These are phyloP conservation scores for Hypoxylon sp. DNA, from an alignment of 2,329 filamentous ascomycete genomes.

Conservation along the genomic window DNA sequence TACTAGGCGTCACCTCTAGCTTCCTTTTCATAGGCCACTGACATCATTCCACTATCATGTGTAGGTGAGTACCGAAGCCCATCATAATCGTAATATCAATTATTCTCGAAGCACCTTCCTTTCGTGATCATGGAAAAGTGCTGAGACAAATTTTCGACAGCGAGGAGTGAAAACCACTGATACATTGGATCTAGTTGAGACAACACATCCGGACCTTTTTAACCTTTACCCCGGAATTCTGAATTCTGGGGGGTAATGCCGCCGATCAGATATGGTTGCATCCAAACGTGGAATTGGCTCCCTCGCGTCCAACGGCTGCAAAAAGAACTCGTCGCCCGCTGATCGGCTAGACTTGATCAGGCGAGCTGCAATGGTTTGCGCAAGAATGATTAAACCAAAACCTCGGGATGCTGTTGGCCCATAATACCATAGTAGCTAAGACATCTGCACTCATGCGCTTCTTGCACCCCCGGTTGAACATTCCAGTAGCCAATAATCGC, in stretches of 20 bases:
- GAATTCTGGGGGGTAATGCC: slow-evolving; percentile 11
- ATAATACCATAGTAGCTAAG: slow-evolving; percentile 21
- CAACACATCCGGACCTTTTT: not conserved
- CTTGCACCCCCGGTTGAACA: slow-evolving; percentile 23
- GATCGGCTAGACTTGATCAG: slow-evolving; percentile 33
- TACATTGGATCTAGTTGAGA: slow-evolving; percentile 11
- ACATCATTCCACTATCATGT: slow-evolving; percentile 42
- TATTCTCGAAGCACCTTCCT: slow-evolving; percentile 16
- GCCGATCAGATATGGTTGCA: slow-evolving; percentile 39
- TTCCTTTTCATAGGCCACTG: slow-evolving; percentile 32
- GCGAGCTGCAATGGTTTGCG: slow-evolving; percentile 31
- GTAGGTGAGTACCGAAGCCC: slow-evolving; percentile 24
- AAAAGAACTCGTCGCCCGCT: slow-evolving; percentile 22
- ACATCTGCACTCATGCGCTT: slow-evolving; percentile 37
- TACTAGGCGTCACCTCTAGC: slow-evolving; percentile 28
- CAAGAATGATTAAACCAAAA: slow-evolving; percentile 33
- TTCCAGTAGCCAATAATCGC: slow-evolving; percentile 37
- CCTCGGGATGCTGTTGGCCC: slow-evolving; percentile 34
- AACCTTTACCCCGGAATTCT: slow-evolving; percentile 37
- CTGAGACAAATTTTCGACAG: slow-evolving; percentile 36
- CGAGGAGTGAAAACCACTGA: slow-evolving; percentile 23
- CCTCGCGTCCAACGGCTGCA: slow-evolving; percentile 24
- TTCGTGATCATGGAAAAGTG: slow-evolving; percentile 9
- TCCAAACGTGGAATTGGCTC: slow-evolving; percentile 31
- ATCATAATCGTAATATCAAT: slow-evolving; percentile 1